Base-by-base conservation (phyloP, 164 flowering plant species). In the Stephania japonica region DNA sequence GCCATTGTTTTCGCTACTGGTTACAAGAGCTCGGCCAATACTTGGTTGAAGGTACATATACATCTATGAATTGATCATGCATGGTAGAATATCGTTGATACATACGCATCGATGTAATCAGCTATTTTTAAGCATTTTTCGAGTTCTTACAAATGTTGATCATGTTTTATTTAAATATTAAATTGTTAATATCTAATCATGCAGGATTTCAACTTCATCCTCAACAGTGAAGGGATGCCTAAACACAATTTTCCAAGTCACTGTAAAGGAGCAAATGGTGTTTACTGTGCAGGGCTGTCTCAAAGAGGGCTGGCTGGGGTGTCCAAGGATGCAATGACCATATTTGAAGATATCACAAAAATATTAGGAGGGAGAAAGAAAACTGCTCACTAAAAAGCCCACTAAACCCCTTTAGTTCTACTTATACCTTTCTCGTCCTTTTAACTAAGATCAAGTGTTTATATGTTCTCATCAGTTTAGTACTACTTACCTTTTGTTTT, bases 261-360 rank as follows among this genome's bases (percentile, higher is more conserved):
- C 21, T 78, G 81, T 78, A 78, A 78, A 23, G 81, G 81, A 8
- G 47, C 50, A 10, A 43, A 75, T 38, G 72, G 70, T 0, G 68
- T 78, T 2, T 78, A 78, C 21, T 78, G 81, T 49, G 78, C 61
- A 1, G 81, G 81, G 1, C 26, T 78, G 1, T 43, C 81, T 10
- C 47, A 65, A 11, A 75, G 67, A 47, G 75, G 78, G 23, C 21
- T 78, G 32, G 72, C 41, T 4, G 81, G 81, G 6, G 59, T 78
- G 1, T 68, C 73, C 0, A 18, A 0, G 42, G 78, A 78, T 50
- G 78, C 81, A 4, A 14, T 68, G 41, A 42, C 27, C 2, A 65
- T 78, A 21, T 70, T 78, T 0, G 21, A 72, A 0, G 75, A 78
- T 42, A 78, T 78, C 32, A 65, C 1, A 65, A 65, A 44, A 44